Evolutionary conservation across 1,139 yeast species (phyloP), one percentile per base, ranked within the genome.

Genomic region (Yamadazyma atmosphaerica): DNA sequence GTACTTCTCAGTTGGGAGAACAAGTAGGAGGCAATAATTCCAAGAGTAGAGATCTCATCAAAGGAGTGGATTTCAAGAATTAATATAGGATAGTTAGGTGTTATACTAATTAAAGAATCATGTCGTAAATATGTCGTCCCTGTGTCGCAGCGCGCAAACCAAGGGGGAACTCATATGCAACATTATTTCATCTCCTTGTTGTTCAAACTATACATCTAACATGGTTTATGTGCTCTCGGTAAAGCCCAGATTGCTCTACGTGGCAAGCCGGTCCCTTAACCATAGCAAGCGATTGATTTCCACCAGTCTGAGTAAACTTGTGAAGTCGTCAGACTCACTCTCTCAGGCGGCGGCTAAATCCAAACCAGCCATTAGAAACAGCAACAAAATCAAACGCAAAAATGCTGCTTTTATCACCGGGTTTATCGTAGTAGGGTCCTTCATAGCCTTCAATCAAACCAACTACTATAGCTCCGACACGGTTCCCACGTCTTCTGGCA

Each of bases 1-100:
- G 98, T 4, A 85, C 94, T 0, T 80, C 87, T 19, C 86, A 82
- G 52, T 70, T 85, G 44, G 94, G 94, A 6, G 92, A 84, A 44
- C 49, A 60, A 36, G 59, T 46, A 4, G 45, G 54, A 21, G 63
- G 62, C 10, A 44, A 48, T 19, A 45, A 53, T 12, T 54, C 65
- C 31, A 67, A 64, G 43, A 68, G 74, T 46, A 60, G 77, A 49
- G 77, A 72, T 52, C 49, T 72, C 37, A 68, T 72, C 36, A 65
- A 61, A 37, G 52, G 51, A 1, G 43, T 45, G 30, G 34, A 34
- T 12, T 23, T 23, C 14, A 43, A 42, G 14, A 26, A 23, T 10
- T 39, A 19, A 19, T n/a, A n/a, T n/a, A n/a, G n/a, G n/a, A n/a
- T n/a, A n/a, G n/a, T n/a, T n/a, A n/a, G n/a, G n/a, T n/a, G n/a